phyloP scores from a whole-genome alignment of 2,329 filamentous ascomycete species.

The Pochonia chlamydosporia region DNA sequence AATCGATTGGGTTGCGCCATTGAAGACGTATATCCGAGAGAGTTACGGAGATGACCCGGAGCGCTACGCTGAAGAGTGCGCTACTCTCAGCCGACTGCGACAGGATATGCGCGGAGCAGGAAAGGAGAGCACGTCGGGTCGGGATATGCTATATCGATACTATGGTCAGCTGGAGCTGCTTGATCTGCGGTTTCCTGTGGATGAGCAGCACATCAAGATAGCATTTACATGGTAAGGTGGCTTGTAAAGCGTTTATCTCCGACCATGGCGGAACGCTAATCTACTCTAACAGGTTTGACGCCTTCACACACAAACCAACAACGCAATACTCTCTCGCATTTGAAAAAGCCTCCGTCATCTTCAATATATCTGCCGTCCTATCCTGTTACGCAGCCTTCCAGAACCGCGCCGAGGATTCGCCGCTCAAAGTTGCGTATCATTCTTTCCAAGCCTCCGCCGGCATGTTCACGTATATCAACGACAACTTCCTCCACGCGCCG shows the following conservation, averaged over 20 bases:
- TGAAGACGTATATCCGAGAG: constrained; percentile 89
- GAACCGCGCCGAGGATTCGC: constrained; percentile 84
- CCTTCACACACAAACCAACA: constrained; percentile 98
- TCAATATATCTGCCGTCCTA: constrained; percentile 96
- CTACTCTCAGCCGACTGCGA: constrained; percentile 84
- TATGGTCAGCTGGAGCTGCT: constrained; percentile 95
- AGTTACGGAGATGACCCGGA: constrained; percentile 97
- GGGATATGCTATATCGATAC: constrained; percentile 92
- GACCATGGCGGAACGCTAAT: not conserved
- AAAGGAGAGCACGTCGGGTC: constrained; percentile 88
- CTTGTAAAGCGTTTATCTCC: constrained; percentile 15
- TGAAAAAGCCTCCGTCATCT: constrained; percentile 98
- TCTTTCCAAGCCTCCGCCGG: constrained; percentile 96
- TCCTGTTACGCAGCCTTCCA: constrained; percentile 94
- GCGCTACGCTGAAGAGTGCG: constrained; percentile 91
- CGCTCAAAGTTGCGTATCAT: constrained; percentile 94
- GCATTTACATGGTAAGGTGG: constrained; percentile 82
- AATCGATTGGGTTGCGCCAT: constrained; percentile 91
- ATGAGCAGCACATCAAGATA: constrained; percentile 99
- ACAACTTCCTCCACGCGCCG: constrained; percentile 96
- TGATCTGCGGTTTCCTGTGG: constrained; percentile 91
- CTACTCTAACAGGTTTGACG: constrained; percentile 70
- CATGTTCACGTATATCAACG: constrained; percentile 99
- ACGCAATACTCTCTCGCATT: constrained; percentile 95
- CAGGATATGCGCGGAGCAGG: constrained; percentile 98